Percentiles rank a stretch among this genome's conserved stretches.
Evolutionary conservation across 164 flowering plant genomes (phyloP).

Genomic region (Kingdonia uniflora): DNA sequence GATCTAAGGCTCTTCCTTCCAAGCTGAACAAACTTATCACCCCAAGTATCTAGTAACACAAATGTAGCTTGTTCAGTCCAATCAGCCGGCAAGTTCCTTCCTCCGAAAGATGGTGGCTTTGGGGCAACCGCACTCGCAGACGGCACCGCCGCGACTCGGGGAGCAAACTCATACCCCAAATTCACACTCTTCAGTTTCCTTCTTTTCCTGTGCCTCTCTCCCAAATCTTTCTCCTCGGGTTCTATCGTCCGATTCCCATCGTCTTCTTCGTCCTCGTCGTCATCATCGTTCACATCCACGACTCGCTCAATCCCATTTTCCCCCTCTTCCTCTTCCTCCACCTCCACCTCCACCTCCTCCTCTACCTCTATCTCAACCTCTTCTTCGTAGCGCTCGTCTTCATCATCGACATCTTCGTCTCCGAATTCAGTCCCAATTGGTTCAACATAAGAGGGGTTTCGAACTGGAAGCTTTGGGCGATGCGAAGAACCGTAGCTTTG

Average conservation of each 20-base stretch:
- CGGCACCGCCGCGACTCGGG: constrained; percentile 15
- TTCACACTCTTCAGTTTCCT: constrained; percentile 46
- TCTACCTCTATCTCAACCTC: constrained; percentile 17
- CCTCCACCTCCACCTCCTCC: constrained; percentile 13
- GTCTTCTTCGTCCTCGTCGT: constrained; percentile 14
- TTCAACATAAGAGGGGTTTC: constrained; percentile 18
- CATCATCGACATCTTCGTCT: constrained; percentile 17
- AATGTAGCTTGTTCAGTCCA: constrained; percentile 67
- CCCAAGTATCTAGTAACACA: constrained; percentile 72
- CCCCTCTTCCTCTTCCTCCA: constrained; percentile 15
- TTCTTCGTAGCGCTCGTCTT: constrained; percentile 15
- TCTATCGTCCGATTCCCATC: constrained; percentile 15
- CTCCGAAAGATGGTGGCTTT: constrained; percentile 6
- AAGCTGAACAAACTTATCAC: constrained; percentile 64
- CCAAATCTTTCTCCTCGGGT: constrained; percentile 8
- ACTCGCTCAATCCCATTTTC: constrained; percentile 12
- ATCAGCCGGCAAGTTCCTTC: constrained; percentile 20
- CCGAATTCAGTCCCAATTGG: constrained; percentile 12
- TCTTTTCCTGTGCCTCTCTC: constrained; percentile 25
- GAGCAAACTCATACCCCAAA: constrained; percentile 35
- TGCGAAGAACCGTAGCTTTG: constrained; percentile 12
- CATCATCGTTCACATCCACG: constrained; percentile 12
- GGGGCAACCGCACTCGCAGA: constrained; percentile 7
- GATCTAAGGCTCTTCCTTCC: constrained; percentile 79
- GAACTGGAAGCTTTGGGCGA: constrained; percentile 22